Evolutionary conservation across 371 early-diverging fungal species (phyloP), one percentile per base, ranked within the genome.

Genomic region (Zopfochytrium polystomum): DNA sequence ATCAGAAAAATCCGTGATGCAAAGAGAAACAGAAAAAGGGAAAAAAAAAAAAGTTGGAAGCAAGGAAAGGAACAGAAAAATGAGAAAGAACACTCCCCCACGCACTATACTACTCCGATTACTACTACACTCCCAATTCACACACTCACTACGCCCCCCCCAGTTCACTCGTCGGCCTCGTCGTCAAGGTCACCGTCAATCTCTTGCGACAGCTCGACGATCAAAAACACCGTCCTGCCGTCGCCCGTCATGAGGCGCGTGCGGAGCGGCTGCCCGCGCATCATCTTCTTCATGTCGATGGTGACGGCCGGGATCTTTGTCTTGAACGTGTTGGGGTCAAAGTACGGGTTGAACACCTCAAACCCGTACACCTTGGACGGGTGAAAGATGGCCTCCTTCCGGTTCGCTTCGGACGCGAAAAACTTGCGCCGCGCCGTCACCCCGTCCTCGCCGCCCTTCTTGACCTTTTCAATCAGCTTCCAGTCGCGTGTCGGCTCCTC

Each of bases 311-410:
- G 60, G 49, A 65, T 64, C 38, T 64, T 64, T 38, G 58, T 64
- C n/a, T 58, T 65, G 60, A 65, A 65, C 20, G 51, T 60, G 30
- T 59, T 65, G 2, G 65, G 65, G 34, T 65, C 65, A 55, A 65
- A 65, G 43, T 59, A 65, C 9, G 65, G 65, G 53, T 65, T 65
- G 59, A 65, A 65, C 15, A 65, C 65, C 45, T 65, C 65, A 30
- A 65, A 65, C 25, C 56, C 65, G 31, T 65, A 59, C 3, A 59
- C 48, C 18, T 38, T 22, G 7, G 53, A 59, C 9, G 65, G 65
- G 3, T 54, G 32, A 42, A 65, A 65, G 15, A 65, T 27, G 20
- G 48, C 49, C 6, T 45, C 50, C 35, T 58, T 58, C 34, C 65
- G 46, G 32, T 65, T 65, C 49, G 58, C 60, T 27, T 58, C 60